Evolutionary conservation across 1,284 basidiomycete species (phyloP).

Genomic region (Cutaneotrichosporon cavernicola): DNA sequence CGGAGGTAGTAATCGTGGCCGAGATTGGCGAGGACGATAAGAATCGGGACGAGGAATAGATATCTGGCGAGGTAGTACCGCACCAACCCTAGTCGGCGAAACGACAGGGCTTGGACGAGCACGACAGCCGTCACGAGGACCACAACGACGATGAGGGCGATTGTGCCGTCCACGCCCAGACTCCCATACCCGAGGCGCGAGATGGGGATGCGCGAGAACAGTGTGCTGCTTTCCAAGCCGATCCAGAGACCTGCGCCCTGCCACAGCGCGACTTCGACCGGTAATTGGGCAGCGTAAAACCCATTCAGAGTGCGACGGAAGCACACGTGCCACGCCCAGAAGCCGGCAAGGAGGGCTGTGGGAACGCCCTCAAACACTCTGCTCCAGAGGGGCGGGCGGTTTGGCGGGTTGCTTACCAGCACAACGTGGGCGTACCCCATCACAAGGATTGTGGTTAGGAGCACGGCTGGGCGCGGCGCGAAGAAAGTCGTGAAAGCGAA

Average conservation of each 20-base stretch:
- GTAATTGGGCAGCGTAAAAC: slow-evolving; percentile 31
- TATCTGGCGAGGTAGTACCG: slow-evolving; percentile 47
- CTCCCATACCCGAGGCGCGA: slow-evolving; percentile 40
- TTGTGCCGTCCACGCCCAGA: slow-evolving; percentile 34
- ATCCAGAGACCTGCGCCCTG: slow-evolving; percentile 50
- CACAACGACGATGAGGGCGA: slow-evolving; percentile 35
- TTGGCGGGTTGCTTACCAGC: slow-evolving; percentile 35
- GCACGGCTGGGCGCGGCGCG: slow-evolving; percentile 32
- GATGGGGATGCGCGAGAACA: slow-evolving; percentile 46
- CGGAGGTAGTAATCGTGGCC: slow-evolving; percentile 38
- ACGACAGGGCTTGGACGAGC: slow-evolving; percentile 36
- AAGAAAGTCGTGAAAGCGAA: slow-evolving; percentile 38
- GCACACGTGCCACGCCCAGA: slow-evolving; percentile 42
- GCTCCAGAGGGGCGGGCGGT: slow-evolving; percentile 41
- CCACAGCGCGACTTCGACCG: slow-evolving; percentile 42
- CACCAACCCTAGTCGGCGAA: slow-evolving; percentile 39
- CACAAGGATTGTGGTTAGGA: slow-evolving; percentile 34
- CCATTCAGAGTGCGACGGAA: slow-evolving; percentile 38
- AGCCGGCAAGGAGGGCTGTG: slow-evolving; percentile 35
- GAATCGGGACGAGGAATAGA: slow-evolving; percentile 40
- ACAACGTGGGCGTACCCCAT: slow-evolving; percentile 44
- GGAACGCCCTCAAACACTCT: slow-evolving; percentile 32
- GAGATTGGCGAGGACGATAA: slow-evolving; percentile 40
- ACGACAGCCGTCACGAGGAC: slow-evolving; percentile 34
- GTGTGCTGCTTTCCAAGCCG: slow-evolving; percentile 43